Evolutionary conservation across 139 green algal genomes (phyloP).

Genomic region (Tetratostichococcus sp.): DNA sequence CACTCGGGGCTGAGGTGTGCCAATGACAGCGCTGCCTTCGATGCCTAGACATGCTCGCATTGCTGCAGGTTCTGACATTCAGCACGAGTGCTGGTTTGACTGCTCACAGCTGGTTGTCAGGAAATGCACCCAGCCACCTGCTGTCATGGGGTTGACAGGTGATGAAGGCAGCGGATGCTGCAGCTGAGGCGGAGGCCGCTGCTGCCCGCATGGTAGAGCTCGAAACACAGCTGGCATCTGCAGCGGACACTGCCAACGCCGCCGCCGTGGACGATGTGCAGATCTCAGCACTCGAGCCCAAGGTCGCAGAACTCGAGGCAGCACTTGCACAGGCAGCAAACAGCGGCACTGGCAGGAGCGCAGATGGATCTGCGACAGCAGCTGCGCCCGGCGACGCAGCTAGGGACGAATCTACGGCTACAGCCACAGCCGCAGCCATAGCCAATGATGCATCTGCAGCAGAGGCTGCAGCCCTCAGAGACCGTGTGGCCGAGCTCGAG

Average conservation of each 20-base stretch:
- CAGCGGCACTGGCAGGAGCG: not conserved
- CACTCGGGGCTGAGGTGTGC: not conserved
- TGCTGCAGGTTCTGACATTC: too few species aligned
- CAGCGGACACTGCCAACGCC: not conserved
- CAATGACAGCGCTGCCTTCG: too few species aligned
- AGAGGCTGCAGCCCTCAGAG: not conserved
- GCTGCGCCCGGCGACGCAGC: not conserved
- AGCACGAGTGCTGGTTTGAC: too few species aligned
- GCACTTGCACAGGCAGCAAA: not conserved
- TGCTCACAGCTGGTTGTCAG: too few species aligned
- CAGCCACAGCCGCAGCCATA: not conserved
- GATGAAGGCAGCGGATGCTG: not conserved
- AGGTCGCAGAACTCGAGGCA: not conserved
- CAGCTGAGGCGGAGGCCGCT: not conserved
- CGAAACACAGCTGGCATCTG: not conserved
- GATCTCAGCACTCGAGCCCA: not conserved
- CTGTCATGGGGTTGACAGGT: not conserved
- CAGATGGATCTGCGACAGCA: constrained; percentile 5
- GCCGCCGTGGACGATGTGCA: too few species aligned
- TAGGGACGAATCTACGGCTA: too few species aligned
- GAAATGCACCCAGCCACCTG: too few species aligned
- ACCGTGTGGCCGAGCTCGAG: not conserved
- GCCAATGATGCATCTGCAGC: too few species aligned
- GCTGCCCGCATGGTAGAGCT: not conserved
- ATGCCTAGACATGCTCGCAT: too few species aligned